Conservation (phyloP, 176 grass and related monocot genomes). For the Echinochloa phyllopogon region DNA sequence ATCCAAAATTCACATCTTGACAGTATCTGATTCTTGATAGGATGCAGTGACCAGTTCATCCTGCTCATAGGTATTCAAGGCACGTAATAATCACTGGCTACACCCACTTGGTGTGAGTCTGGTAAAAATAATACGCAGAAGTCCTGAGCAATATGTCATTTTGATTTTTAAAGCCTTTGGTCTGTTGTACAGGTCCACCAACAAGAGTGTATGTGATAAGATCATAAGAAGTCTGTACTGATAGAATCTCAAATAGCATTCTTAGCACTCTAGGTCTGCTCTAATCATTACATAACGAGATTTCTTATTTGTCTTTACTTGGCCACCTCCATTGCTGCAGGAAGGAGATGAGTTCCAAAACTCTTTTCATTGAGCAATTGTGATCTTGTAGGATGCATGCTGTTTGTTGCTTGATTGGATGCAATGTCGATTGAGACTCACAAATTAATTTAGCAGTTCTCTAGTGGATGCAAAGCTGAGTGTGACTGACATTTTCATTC, state of each 20-base stretch:
- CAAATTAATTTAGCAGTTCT: background rate
- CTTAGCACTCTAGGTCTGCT: background rate
- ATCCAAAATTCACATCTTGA: background rate
- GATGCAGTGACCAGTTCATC: background rate
- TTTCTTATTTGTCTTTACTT: background rate
- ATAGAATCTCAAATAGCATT: conserved; percentile 4
- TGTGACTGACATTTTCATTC: background rate
- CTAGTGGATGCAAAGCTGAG: background rate
- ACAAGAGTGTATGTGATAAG: background rate
- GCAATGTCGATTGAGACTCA: background rate
- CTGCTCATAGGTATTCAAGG: background rate
- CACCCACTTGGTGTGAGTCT: background rate
- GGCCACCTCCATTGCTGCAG: background rate
- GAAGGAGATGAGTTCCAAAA: conserved; percentile 43
- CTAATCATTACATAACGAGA: too few relatives aligned
- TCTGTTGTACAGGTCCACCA: background rate
- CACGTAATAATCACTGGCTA: background rate
- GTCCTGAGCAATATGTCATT: background rate
- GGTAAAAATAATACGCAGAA: background rate
- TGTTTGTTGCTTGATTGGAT: conserved; percentile 10
- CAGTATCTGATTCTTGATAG: background rate
- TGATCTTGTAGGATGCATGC: background rate
- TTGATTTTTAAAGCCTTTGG: background rate
- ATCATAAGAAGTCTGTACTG: background rate
- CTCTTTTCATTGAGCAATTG: conserved; percentile 19